Conservation (phyloP, 2,329 filamentous ascomycete species). For the Cordyceps tenuipes region DNA sequence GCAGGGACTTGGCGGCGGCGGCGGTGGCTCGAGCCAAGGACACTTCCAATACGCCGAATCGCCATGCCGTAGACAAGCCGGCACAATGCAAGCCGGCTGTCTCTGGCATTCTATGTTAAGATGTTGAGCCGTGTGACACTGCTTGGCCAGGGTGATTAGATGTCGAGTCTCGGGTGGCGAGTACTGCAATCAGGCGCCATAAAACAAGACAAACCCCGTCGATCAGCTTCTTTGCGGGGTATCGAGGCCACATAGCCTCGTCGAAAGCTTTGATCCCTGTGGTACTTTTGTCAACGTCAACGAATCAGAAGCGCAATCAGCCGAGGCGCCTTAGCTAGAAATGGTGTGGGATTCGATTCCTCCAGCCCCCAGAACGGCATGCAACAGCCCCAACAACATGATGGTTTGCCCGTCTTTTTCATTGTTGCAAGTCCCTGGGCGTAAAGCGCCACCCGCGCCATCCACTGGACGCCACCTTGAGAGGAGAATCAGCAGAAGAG, state of each 20-base stretch:
- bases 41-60: neutral
- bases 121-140: neutral
- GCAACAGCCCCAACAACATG: no score
- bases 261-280: neutral
- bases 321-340: conserved; percentile 3
- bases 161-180: no score
- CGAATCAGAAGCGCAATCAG: neutral
- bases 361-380: no score
- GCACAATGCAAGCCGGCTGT: neutral
- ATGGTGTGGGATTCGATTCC: no score
- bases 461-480: neutral
- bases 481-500: no score
- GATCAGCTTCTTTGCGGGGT: neutral
- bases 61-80: conserved; percentile 11
- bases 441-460: neutral
- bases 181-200: no score
- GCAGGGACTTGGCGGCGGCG: no score
- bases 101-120: neutral
- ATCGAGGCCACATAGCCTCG: neutral
- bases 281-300: neutral
- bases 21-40: neutral
- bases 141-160: neutral
- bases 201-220: neutral
- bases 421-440: no score
- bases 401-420: no score